Evolutionary conservation across 495 filamentous ascomycete species (phyloP), one percentile per base, ranked within the genome.

Genomic region (Hypoxylon intermedium): DNA sequence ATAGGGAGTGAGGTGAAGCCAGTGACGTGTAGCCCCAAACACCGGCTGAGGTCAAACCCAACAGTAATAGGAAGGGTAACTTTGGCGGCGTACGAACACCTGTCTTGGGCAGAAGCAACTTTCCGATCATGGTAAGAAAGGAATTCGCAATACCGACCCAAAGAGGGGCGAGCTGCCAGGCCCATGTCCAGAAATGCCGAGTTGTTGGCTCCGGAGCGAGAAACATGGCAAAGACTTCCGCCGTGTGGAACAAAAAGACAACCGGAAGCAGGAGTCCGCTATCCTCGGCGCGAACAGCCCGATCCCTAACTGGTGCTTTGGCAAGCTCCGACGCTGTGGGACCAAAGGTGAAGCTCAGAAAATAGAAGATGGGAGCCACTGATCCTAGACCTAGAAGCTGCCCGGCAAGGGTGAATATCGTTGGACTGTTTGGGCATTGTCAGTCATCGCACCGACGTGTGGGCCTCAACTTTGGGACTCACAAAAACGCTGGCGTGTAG

Each of bases 131-230:
- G 12, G 20, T 37, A 60, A 52, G 21, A 4, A 63, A 2, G 11
- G 43, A 21, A 28, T 63, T 52, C 11, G 11, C 18, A 4, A 58
- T 0, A 2, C 59, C 59, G 18, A 63, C 57, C 46, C 53, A 63
- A 1, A 63, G 19, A 31, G 56, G 56, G 31, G 24, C 28, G 12
- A 63, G 20, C 28, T 63, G 60, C 60, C 53, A 63, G 18, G 60
- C 60, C 53, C 60, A 63, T 16, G 53, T 63, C 60, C 60, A 63
- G 24, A 24, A 63, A 28, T 63, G 60, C 11, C 60, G 52, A 1
- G 46, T 53, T 11, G 37, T 33, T 9, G 37, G 9, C 12, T 63
- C 53, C 0, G 60, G 53, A 5, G 60, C 28, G 1, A 57, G 33
- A 21, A 42, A 63, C 60, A 63, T 63, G 24, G 53, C 53, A 12